Evolutionary conservation across 768 basidiomycete species (phyloP), one percentile per base, ranked within the genome.

Genomic region (Daedaleopsis nitida): DNA sequence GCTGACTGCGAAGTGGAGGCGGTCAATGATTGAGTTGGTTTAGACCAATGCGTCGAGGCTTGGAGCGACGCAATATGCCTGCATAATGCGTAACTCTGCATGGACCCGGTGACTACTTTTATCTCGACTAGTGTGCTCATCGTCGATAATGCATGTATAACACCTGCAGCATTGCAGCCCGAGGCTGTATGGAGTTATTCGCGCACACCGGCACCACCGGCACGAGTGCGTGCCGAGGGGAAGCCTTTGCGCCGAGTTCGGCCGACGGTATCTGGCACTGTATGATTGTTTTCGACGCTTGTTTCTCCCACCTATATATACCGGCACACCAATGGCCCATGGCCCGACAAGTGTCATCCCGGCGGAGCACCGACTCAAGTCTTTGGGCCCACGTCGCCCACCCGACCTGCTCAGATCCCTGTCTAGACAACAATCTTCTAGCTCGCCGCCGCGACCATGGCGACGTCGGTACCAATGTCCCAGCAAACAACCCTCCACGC

Each of bases 1-100:
- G 63, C 74, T 92, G 17, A 80, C 82, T 5, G 83, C 83, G 44
- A 84, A 76, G 69, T 92, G 89, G 89, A 78, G 83, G 42, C 80
- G 85, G 50, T 82, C 85, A 0, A 86, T 92, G 82, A 74, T 86
- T 39, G 79, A 80, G 65, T 69, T 76, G 43, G 62, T 21, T 13
- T 57, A 34, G 39, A 32, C 24, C 10, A 17, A 47, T 13, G 23
- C 19, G 21, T 32, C 7, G 27, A 32, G 27, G 27, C n/a, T n/a
- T n/a, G n/a, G n/a, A n/a, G n/a, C n/a, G n/a, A n/a, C n/a, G n/a
- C n/a, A n/a, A n/a, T n/a, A n/a, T n/a, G n/a, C n/a, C n/a, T n/a
- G 7, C 27, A 7, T 7, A 32, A 32, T 32, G 27, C 27, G 7
- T 32, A 32, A 3, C 7, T 32, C 27, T 32, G 4, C 27, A 32